Evolutionary conservation across 495 filamentous ascomycete species (phyloP), one percentile per base, ranked within the genome.

Genomic region (Penicillium ochrochloron): DNA sequence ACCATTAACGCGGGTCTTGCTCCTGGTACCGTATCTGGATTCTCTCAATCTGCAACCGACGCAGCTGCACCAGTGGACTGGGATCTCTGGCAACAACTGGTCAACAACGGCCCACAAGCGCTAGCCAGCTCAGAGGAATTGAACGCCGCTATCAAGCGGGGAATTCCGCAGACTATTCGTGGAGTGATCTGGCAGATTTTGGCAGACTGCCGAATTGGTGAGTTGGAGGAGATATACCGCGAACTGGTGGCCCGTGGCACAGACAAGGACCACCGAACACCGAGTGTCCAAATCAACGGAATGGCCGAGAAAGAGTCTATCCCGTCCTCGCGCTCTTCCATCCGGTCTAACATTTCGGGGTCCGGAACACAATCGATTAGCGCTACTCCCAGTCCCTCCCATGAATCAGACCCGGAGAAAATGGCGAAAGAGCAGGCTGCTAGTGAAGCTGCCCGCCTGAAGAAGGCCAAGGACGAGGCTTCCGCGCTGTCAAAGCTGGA

Each of bases 131-230:
- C 93, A 4, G 90, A 94, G 60, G 94, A 97, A 69, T 78, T 99
- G 59, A 96, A 93, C 70, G 85, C 85, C 61, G 93, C 95, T 11
- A 97, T 98, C 62, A 92, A 95, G 41, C 89, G 90, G 54, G 95
- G 95, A 44, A 98, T 99, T 60, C 95, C 95, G 3, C 92, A 89
- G 67, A 95, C 93, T 19, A 96, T 99, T 60, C 86, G 95, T 52
- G 95, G 95, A 23, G 96, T 97, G 12, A 92, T 99, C 29, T 99
- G 95, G 95, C 95, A 99, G 76, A 93, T 97, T 14, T 76, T 99
- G 67, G 93, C 96, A 5, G 91, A 96, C 70, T 97, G 93, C 76
- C 94, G 94, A 73, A 94, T 90, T 66, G 88, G 93, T 56, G 94
- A 96, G 33, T 79, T 98, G 19, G 95, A 98, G 74, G 83, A 82